phyloP scores from a whole-genome alignment of 2,329 filamentous ascomycete species.

The Fusarium tuaranense region DNA sequence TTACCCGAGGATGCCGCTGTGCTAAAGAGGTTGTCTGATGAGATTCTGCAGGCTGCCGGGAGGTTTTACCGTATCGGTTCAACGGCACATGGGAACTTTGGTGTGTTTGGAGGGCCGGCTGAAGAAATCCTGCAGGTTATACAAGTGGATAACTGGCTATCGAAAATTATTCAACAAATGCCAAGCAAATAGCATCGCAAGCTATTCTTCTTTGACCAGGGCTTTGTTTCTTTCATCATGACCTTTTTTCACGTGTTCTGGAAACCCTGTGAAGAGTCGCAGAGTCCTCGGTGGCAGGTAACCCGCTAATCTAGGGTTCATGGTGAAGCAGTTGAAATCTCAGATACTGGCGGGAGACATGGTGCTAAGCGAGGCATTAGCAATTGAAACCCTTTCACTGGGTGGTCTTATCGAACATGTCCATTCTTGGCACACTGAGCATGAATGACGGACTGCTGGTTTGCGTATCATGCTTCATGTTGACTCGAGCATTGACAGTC shows the following conservation, averaged over 20 bases:
- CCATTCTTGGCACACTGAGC: not conserved
- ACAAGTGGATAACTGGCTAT: not conserved
- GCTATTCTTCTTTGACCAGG: not conserved
- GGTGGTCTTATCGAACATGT: not conserved
- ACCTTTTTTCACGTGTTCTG: not conserved
- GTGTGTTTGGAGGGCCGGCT: not conserved
- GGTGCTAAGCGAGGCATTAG: slow-evolving; percentile 2
- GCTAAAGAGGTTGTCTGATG: not conserved
- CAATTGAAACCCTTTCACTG: not conserved
- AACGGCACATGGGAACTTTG: not conserved
- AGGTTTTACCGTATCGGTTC: not conserved
- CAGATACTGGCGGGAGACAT: not conserved
- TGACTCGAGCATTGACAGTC: not conserved
- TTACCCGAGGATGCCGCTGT: slow-evolving; percentile 30
- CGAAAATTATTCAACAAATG: not conserved
- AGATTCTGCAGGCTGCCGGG: slow-evolving; percentile 2
- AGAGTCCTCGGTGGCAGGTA: not conserved
- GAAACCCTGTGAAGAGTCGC: not conserved
- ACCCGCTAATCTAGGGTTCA: not conserved
- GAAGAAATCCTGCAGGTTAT: not conserved
- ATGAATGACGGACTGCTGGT: not conserved
- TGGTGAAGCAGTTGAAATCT: not conserved
- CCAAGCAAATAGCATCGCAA: not conserved
- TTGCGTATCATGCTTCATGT: not conserved
- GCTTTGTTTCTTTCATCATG: not conserved